Evolutionary conservation across 345 rosid genomes (phyloP), one percentile per base, ranked within the genome.

Genomic region (Brassica nigra): DNA sequence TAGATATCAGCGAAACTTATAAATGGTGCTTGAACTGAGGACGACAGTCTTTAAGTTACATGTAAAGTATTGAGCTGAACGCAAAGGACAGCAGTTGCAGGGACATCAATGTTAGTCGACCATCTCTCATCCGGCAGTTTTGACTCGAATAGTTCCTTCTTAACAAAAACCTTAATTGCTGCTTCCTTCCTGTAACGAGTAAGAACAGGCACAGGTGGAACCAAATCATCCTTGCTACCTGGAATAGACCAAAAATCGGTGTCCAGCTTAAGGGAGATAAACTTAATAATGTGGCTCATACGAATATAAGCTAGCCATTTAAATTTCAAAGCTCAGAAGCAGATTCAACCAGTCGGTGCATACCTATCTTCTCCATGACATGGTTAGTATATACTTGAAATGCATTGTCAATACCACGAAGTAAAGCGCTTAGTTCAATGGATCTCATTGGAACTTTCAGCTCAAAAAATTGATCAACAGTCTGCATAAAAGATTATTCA

Each of bases 151-250:
- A 93, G 84, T 75, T 95, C 99, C 90, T 95, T 95, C 86, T 90
- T 95, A 42, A 93, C 97, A 83, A 95, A 92, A 62, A 89, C 97
- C 82, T 95, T 95, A 82, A 93, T 86, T 62, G 95, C 94, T 83
- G 89, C 90, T 86, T 93, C 99, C 86, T 73, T 93, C 83, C 65
- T 90, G 89, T 87, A 88, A 81, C 99, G 87, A 4, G 99, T 92
- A 76, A 95, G 96, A 80, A 91, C 84, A 69, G 99, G 99, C 82
- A 88, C 91, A 65, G 99, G 97, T 76, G 99, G 98, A 74, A 95
- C 79, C 70, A 95, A 79, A 83, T 95, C 99, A 74, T 91, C 99
- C 82, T 91, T 95, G 87, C 85, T 88, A 28, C 87, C 99, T 95
- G 89, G 82, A 85, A 67, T 39, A 49, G 8, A 77, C 37, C 57